Evolutionary conservation across 805 yeast species (phyloP), one percentile per base, ranked within the genome.

Genomic region (Saccharomyces eubayanus): DNA sequence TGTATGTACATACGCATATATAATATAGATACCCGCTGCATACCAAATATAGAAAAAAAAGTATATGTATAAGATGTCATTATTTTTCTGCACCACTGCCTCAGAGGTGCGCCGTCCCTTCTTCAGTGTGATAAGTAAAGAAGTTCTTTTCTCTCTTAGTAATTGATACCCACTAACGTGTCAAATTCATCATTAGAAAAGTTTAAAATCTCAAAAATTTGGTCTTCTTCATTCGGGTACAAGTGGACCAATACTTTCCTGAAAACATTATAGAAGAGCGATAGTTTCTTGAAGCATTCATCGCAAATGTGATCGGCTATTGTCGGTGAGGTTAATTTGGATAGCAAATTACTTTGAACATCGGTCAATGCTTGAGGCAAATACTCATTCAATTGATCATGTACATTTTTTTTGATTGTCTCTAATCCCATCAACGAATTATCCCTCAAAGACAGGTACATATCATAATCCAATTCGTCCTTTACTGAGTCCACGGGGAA

Each of bases 141-240:
- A 21, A 36, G 21, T 9, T 36, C 16, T 11, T 6, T 16, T 16
- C 5, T 36, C 11, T 36, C 24, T 36, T 24, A 36, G 24, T n/a
- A 75, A 47, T 79, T 85, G n/a, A 85, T 77, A 28, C 92, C 94
- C n/a, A 87, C 66, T 50, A 87, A 71, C 0, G 89, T 84, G 3
- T 87, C 81, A 27, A 86, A 80, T 50, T 85, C 89, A 6, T 65
- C 53, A 31, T 55, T 65, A 2, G 68, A 57, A 41, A 65, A 69
- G 29, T 62, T 65, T 47, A 68, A 57, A 6, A 67, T 62, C 1
- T 54, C 47, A n/a, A 28, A 46, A 5, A 70, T 52, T 31, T 55
- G 54, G 11, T 57, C 58, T 20, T 48, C 16, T 2, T 60, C 50
- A 10, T 70, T 68, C 47, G 73, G 71, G 53, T 71, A 69, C 5